phyloP scores from a whole-genome alignment of 805 yeast genomes.

The Saccharomycopsis sp. region DNA sequence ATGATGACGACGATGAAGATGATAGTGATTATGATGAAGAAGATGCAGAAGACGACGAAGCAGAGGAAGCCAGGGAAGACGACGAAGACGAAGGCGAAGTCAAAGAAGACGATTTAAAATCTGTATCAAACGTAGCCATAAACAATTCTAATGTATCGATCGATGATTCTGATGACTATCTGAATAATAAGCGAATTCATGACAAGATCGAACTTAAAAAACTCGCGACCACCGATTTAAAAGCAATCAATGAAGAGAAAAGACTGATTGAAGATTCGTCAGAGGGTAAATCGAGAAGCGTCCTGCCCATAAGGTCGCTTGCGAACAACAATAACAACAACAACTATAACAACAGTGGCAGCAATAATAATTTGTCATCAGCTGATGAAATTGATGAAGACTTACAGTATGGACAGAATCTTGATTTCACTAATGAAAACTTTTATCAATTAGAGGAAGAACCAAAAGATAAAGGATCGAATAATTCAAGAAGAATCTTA shows the following conservation, averaged over 20 bases:
- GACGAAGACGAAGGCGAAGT: constrained; percentile 20
- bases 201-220: constrained; percentile 53
- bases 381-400: constrained; percentile 11
- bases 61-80: constrained; percentile 1
- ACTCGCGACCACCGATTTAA: constrained; percentile 51
- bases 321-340: neutral
- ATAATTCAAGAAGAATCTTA: constrained; percentile 45
- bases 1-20: constrained; percentile 13
- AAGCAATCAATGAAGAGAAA: constrained; percentile 40
- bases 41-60: neutral
- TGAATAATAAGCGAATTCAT: constrained; percentile 6
- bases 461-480: constrained; percentile 56
- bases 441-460: constrained; percentile 57
- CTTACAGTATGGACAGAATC: constrained; percentile 18
- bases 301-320: constrained; percentile 2
- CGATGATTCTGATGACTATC: constrained; percentile 22
- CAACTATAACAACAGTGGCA: neutral
- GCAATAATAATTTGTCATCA: neutral
- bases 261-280: constrained; percentile 2
- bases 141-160: constrained; percentile 2
- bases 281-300: constrained; percentile 3
- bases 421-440: constrained; percentile 25
- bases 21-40: constrained; percentile 17
- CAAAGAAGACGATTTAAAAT: constrained; percentile 21
- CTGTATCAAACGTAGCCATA: neutral